Percentiles rank a stretch among this genome's conserved stretches.
phyloP scores from a whole-genome alignment of 73 alveolate genomes.

The Paramecium bursaria region DNA sequence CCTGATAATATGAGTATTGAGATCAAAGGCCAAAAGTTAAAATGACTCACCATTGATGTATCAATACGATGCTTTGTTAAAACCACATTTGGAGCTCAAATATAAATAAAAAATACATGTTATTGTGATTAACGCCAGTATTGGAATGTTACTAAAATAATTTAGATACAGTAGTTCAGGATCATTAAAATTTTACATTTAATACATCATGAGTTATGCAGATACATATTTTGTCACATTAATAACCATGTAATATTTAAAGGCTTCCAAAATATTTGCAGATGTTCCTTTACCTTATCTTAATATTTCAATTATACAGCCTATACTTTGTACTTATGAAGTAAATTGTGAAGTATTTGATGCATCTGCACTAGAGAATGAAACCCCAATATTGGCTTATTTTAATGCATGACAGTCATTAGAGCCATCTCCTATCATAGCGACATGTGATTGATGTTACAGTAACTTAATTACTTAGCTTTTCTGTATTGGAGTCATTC shows the following conservation, averaged over 20 bases:
- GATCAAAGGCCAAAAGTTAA: too few relatives aligned
- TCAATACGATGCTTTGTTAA: too few relatives aligned
- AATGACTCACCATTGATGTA: too few relatives aligned
- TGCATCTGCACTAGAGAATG: slow-evolving; percentile 57
- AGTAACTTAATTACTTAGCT: slow-evolving; percentile 30
- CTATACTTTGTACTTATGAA: not conserved
- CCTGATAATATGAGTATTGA: too few relatives aligned
- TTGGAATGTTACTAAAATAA: slow-evolving; percentile 24
- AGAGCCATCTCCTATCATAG: slow-evolving; percentile 67
- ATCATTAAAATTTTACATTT: slow-evolving; percentile 11
- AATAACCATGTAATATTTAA: slow-evolving; percentile 17
- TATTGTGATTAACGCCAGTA: not conserved
- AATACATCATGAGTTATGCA: slow-evolving; percentile 34
- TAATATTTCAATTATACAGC: slow-evolving; percentile 27
- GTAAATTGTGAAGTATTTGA: slow-evolving; percentile 52
- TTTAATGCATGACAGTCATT: slow-evolving; percentile 63
- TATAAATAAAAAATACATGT: too few relatives aligned
- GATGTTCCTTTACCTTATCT: slow-evolving; percentile 47
- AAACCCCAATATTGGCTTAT: slow-evolving; percentile 54
- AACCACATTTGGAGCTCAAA: too few relatives aligned
- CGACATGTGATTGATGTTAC: slow-evolving; percentile 3
- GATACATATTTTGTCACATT: slow-evolving; percentile 31
- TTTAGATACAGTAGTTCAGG: slow-evolving; percentile 12
- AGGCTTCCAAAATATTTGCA: slow-evolving; percentile 3
- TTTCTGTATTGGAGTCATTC: slow-evolving; percentile 59